These are phyloP conservation scores for Claviceps africana DNA, from an alignment of 2,329 filamentous ascomycete species.

Conservation along the genomic window DNA sequence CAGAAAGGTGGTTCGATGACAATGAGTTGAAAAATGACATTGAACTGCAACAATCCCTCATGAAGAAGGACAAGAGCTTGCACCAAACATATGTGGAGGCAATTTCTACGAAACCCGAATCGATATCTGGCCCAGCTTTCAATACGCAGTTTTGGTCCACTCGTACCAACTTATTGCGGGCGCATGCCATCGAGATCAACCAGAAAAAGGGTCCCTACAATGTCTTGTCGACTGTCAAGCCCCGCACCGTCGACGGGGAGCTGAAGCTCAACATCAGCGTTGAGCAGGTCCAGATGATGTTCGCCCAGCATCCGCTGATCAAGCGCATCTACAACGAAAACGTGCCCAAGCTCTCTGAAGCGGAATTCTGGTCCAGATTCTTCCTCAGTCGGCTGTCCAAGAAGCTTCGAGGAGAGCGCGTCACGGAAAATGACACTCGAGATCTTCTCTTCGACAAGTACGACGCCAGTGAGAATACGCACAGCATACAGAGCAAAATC, in stretches of 20 bases:
- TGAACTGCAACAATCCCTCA: slow-evolving; percentile 72
- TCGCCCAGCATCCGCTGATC: slow-evolving; percentile 83
- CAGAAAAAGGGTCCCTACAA: slow-evolving; percentile 89
- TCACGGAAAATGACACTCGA: slow-evolving; percentile 60
- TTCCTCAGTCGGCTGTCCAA: slow-evolving; percentile 85
- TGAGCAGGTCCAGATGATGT: slow-evolving; percentile 86
- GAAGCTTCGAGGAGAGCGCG: slow-evolving; percentile 78
- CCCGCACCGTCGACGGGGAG: slow-evolving; percentile 34
- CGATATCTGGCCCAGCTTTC: slow-evolving; percentile 67
- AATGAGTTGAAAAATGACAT: slow-evolving; percentile 62
- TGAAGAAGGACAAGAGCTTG: slow-evolving; percentile 64
- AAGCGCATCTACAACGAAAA: slow-evolving; percentile 86
- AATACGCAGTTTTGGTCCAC: slow-evolving; percentile 92
- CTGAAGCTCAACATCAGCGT: slow-evolving; percentile 74
- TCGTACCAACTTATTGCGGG: slow-evolving; percentile 68
- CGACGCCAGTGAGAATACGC: slow-evolving; percentile 55
- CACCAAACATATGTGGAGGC: slow-evolving; percentile 81
- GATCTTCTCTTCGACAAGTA: slow-evolving; percentile 81
- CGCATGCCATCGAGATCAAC: slow-evolving; percentile 75
- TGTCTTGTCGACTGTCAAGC: slow-evolving; percentile 79
- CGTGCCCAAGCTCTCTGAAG: slow-evolving; percentile 65
- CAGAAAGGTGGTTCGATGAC: slow-evolving; percentile 64
- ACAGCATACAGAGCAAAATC: slow-evolving; percentile 36
- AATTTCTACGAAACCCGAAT: slow-evolving; percentile 67
- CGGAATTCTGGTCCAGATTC: slow-evolving; percentile 85